Base-by-base conservation (phyloP, 2,329 filamentous ascomycete species). In the Cercospora nicotianae region DNA sequence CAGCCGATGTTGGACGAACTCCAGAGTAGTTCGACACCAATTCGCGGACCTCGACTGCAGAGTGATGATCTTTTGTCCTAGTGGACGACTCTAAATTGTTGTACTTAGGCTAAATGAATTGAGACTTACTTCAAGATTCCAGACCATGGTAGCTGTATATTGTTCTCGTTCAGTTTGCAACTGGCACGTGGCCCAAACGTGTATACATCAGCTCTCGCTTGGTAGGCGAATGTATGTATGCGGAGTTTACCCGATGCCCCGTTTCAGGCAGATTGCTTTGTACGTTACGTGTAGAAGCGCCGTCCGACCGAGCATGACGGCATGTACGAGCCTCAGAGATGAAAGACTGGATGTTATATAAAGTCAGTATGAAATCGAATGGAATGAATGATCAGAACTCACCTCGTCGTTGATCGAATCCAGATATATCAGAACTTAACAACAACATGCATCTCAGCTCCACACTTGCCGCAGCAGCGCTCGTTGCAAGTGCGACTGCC, bases 201-300 rank as follows among this genome's bases (percentile, higher is more conserved):
- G 48, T 55, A 55, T 55, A 55, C 23, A 51, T 10, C 31, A 26
- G 36, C 36, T 20, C 61, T 53, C 55, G 55, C 55, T 59, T 59
- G 26, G 28, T 18, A 59, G 30, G 30, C 55, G 55, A 59, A 59
- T 36, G 18, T 59, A 16, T 30, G 10, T 18, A 12, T 20, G 31
- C 55, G 48, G 20, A 18, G 28, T 57, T 63, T 39, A 20, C 8
- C 45, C 60, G 48, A 36, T 55, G 12, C 12, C 6, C 18, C 28
- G 61, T 63, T 63, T 57, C 61, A 57, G 8, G 45, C 61, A 63
- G 28, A 63, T 55, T 63, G 48, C 28, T 18, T n/a, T 20, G 48
- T 33, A 13, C 9, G 18, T 13, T 20, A 39, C 18, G 55, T 63
- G 31, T 55, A 31, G 18, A 16, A 30, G 30, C 16, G 48, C 48